Evolutionary conservation across 768 basidiomycete genomes (phyloP).

Genomic region (Pleurotus sapidus): DNA sequence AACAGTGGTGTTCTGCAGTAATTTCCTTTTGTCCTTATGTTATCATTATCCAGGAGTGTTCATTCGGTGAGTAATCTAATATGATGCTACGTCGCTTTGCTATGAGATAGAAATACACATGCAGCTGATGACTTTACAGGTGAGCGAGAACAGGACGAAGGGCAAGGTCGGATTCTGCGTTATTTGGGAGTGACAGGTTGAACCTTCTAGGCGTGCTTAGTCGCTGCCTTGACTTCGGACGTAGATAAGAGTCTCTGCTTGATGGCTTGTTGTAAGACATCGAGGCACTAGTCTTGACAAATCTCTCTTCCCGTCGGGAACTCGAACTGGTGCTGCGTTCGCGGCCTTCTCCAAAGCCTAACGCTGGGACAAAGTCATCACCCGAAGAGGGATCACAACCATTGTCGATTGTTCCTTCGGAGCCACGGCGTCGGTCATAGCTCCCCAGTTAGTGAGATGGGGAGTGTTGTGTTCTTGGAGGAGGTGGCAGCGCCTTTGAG

Average conservation of each 20-base stretch:
- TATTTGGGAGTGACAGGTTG: too few species aligned
- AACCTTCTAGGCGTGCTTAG: too few species aligned
- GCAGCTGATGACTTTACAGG: too few species aligned
- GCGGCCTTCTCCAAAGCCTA: not conserved
- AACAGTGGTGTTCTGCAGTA: too few species aligned
- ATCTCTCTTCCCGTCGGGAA: not conserved
- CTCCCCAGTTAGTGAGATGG: not conserved
- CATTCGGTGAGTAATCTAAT: too few species aligned
- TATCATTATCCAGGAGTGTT: too few species aligned
- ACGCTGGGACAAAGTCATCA: not conserved
- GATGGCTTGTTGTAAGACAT: not conserved
- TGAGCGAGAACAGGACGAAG: too few species aligned
- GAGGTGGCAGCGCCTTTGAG: not conserved
- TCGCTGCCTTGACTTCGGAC: too few species aligned
- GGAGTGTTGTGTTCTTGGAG: not conserved
- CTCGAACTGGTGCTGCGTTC: not conserved
- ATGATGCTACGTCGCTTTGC: too few species aligned
- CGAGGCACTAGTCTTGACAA: not conserved
- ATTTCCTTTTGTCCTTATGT: too few species aligned
- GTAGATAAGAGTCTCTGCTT: not conserved
- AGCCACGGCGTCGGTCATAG: not conserved
- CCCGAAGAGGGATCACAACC: not conserved
- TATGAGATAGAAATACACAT: too few species aligned
- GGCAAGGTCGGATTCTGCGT: too few species aligned
- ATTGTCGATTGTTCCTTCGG: not conserved